A percentile compares a stretch with the other conserved stretches of the same genome.
Conservation (phyloP, 106 monocot genomes). For the Dendrobium nobile region DNA sequence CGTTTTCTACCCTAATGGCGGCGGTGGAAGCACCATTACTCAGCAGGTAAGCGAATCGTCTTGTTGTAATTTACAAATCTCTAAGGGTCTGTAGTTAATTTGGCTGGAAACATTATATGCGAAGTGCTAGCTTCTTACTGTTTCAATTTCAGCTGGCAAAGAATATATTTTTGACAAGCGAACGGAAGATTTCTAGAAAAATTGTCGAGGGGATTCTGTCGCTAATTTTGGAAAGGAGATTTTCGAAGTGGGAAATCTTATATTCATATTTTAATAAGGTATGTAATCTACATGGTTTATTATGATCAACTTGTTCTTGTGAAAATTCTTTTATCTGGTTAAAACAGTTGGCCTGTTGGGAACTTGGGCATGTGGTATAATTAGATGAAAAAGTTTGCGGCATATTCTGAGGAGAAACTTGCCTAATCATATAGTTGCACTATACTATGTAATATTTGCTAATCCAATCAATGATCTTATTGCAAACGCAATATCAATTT, state of each 20-base stretch:
- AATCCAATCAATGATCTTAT: background rate
- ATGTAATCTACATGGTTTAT: conserved; percentile 6
- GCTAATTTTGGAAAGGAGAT: conserved; percentile 31
- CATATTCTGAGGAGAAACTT: too few species aligned
- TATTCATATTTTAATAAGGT: conserved; percentile 34
- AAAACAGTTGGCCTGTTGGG: background rate
- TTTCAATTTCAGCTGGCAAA: conserved; percentile 26
- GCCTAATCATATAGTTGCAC: background rate
- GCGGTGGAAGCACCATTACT: conserved; percentile 50
- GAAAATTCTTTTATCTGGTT: background rate
- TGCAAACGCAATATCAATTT: background rate
- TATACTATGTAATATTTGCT: background rate
- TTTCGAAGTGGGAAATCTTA: conserved; percentile 32
- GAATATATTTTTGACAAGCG: conserved; percentile 35
- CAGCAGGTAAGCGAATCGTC: conserved; percentile 31
- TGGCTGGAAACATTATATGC: background rate
- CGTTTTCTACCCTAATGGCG: conserved; percentile 35
- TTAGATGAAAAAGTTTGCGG: background rate
- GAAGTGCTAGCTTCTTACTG: background rate
- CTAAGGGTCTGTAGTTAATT: background rate
- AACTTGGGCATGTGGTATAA: background rate
- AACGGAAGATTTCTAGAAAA: conserved; percentile 37
- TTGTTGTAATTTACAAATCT: background rate
- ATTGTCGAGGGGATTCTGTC: conserved; percentile 33
- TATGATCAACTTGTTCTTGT: background rate